phyloP scores from a whole-genome alignment of 2,329 filamentous ascomycete species.

The Xylaria sp. region DNA sequence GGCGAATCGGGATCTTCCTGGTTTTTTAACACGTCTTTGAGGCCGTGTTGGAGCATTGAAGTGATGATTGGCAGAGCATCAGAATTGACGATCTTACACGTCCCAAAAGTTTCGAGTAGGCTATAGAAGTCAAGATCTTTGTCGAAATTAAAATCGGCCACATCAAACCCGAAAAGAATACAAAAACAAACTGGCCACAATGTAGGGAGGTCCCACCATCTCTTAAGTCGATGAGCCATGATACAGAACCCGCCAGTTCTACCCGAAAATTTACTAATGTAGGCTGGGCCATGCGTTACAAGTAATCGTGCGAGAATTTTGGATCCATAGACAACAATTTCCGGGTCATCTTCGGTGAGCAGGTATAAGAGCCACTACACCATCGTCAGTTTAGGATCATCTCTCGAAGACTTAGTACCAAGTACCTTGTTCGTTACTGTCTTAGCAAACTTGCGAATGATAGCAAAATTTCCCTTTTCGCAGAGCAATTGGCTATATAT shows the following conservation, averaged over 20 bases:
- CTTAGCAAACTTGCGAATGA: slow-evolving; percentile 87
- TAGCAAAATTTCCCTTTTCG: slow-evolving; percentile 71
- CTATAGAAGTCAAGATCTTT: slow-evolving; percentile 78
- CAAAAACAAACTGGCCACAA: slow-evolving; percentile 91
- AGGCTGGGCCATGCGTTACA: slow-evolving; percentile 81
- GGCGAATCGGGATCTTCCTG: slow-evolving; percentile 70
- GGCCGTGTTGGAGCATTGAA: slow-evolving; percentile 85
- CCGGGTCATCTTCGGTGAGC: slow-evolving; percentile 84
- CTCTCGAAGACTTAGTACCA: slow-evolving; percentile 41
- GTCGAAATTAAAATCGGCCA: slow-evolving; percentile 78
- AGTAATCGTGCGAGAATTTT: slow-evolving; percentile 87
- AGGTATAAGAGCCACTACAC: slow-evolving; percentile 88
- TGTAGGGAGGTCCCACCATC: slow-evolving; percentile 87
- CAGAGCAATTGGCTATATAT: slow-evolving; percentile 84
- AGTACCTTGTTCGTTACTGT: slow-evolving; percentile 93
- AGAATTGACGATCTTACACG: slow-evolving; percentile 74
- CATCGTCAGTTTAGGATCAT: slow-evolving; percentile 49
- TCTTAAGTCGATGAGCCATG: slow-evolving; percentile 81
- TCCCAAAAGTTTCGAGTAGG: slow-evolving; percentile 78
- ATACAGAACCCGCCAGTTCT: slow-evolving; percentile 91
- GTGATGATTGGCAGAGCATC: slow-evolving; percentile 84
- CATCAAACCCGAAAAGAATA: slow-evolving; percentile 86
- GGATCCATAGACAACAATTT: slow-evolving; percentile 81
- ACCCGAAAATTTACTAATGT: slow-evolving; percentile 82
- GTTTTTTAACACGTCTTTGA: slow-evolving; percentile 75